Percentiles rank a stretch among this genome's conserved stretches.
Conservation (phyloP, 2,329 filamentous ascomycete species). For the Mollisia scopiformis region DNA sequence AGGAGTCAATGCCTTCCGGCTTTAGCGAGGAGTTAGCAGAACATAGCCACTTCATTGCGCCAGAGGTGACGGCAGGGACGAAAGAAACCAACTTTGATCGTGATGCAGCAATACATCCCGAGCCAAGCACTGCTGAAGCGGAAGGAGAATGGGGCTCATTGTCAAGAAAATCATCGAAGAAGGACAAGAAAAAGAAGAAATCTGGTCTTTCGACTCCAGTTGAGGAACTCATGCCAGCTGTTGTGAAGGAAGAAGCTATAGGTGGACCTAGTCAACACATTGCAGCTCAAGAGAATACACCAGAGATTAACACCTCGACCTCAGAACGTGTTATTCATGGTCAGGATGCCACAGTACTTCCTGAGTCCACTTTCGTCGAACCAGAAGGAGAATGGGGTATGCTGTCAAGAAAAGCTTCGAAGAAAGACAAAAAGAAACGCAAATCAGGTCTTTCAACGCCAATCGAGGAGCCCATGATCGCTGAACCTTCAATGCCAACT, state of each 20-base stretch:
- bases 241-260: not conserved
- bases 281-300: not conserved
- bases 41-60: not conserved
- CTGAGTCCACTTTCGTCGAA: not conserved
- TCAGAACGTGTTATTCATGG: not conserved
- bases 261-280: not conserved
- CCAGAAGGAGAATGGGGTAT: not conserved
- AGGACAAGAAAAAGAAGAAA: conserved; percentile 1
- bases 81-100: conserved; percentile 25
- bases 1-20: conserved; percentile 3
- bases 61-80: not conserved
- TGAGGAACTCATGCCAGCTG: not conserved
- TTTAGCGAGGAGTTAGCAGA: not conserved
- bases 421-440: not conserved
- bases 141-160: not conserved
- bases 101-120: not conserved
- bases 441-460: not conserved
- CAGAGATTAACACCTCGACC: not conserved
- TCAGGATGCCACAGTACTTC: not conserved
- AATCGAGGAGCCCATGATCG: not conserved
- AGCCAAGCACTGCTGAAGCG: not conserved
- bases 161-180: not conserved
- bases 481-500: not conserved
- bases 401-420: not conserved
- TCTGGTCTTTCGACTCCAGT: not conserved